phyloP scores from a whole-genome alignment of 306 rosid species.

The Mimosa pudica region DNA sequence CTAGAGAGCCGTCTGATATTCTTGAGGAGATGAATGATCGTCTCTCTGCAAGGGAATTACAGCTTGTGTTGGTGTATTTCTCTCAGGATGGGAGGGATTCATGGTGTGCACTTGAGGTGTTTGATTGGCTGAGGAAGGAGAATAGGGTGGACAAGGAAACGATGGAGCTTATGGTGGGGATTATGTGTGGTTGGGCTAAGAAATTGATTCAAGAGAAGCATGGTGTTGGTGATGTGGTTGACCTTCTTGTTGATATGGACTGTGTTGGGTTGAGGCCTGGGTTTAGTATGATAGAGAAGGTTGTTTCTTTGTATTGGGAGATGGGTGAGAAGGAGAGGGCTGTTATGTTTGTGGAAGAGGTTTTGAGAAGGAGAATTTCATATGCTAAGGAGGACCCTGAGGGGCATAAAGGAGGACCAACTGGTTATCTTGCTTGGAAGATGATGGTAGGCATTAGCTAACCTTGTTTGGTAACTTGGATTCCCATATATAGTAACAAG shows the following conservation, averaged over 20 bases:
- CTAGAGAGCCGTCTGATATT: slow-evolving; percentile 94
- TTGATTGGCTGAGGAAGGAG: slow-evolving; percentile 95
- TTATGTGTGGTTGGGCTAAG: slow-evolving; percentile 94
- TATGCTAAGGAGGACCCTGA: slow-evolving; percentile 48
- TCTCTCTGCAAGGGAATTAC: slow-evolving; percentile 78
- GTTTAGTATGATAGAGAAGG: slow-evolving; percentile 94
- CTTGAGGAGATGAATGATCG: slow-evolving; percentile 96
- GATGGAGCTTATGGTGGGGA: slow-evolving; percentile 93
- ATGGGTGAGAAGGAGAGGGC: slow-evolving; percentile 81
- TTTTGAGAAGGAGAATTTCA: slow-evolving; percentile 68
- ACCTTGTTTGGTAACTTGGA: background rate
- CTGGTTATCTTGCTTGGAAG: slow-evolving; percentile 98
- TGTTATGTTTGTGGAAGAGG: slow-evolving; percentile 70
- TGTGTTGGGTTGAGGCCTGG: slow-evolving; percentile 92
- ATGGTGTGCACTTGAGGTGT: slow-evolving; percentile 97
- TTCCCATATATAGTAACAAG: background rate
- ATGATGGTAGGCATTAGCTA: slow-evolving; percentile 76
- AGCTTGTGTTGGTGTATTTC: slow-evolving; percentile 90
- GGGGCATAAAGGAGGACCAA: slow-evolving; percentile 86
- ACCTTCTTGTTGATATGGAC: slow-evolving; percentile 92
- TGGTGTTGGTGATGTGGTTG: slow-evolving; percentile 78
- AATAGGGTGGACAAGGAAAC: slow-evolving; percentile 93
- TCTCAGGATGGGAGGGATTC: slow-evolving; percentile 97
- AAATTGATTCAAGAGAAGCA: slow-evolving; percentile 71
- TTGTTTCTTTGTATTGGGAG: slow-evolving; percentile 94